These are phyloP conservation scores for Calonectria hongkongensis DNA, from an alignment of 2,329 filamentous ascomycete genomes.

Conservation along the genomic window DNA sequence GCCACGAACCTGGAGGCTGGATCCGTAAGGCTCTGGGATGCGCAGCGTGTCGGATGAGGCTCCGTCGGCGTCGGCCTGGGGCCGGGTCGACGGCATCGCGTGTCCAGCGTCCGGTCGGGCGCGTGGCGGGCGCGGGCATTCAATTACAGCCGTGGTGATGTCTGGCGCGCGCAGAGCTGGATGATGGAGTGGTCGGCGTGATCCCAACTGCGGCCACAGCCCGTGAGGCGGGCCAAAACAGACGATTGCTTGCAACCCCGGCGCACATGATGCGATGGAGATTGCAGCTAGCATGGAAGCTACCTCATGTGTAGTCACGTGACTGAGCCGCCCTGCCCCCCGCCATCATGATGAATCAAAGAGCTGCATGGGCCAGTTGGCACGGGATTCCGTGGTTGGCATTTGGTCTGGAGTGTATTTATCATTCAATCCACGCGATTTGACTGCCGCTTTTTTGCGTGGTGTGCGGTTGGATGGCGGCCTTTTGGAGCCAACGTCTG, in stretches of 20 bases:
- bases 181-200: neutral
- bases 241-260: conserved; percentile 43
- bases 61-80: conserved; percentile 49
- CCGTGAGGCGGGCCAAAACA: conserved; percentile 39
- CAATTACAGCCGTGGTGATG: conserved; percentile 18
- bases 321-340: conserved; percentile 41
- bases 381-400: conserved; percentile 11
- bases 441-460: neutral
- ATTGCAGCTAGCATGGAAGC: conserved; percentile 35
- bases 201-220: conserved; percentile 35
- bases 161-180: neutral
- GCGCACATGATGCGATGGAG: conserved; percentile 54
- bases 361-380: conserved; percentile 13
- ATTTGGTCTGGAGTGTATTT: neutral
- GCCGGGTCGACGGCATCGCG: conserved; percentile 53
- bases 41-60: conserved; percentile 47
- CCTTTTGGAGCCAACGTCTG: neutral
- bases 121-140: conserved; percentile 29
- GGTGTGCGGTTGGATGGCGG: neutral
- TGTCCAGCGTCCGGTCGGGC: conserved; percentile 31
- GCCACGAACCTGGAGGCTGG: conserved; percentile 52
- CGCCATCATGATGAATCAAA: conserved; percentile 53
- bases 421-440: conserved; percentile 9
- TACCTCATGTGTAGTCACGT: conserved; percentile 54
- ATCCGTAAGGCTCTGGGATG: conserved; percentile 54